Evolutionary conservation across 768 basidiomycete genomes (phyloP).

Genomic region (Amanita molliuscula): DNA sequence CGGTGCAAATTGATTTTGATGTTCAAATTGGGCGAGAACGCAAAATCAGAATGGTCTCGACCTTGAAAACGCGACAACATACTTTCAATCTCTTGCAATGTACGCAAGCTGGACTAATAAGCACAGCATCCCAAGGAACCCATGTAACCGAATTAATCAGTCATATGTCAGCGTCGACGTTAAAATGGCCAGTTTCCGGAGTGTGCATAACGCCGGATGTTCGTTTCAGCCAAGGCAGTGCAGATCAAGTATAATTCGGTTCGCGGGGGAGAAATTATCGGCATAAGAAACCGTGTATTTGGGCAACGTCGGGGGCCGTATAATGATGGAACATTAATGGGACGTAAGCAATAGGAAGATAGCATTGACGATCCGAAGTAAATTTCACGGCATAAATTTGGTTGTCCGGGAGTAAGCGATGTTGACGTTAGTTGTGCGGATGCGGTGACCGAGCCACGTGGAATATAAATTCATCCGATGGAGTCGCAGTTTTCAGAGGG

Average conservation of each 20-base stretch:
- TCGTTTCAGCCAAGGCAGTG: constrained; percentile 5
- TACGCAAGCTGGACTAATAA: constrained; percentile 62
- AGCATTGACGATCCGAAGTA: neutral
- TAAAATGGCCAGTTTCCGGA: constrained; percentile 6
- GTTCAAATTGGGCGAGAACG: constrained; percentile 4
- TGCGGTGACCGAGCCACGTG: neutral
- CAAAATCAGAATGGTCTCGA: constrained; percentile 7
- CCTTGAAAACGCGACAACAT: constrained; percentile 18
- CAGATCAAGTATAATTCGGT: neutral
- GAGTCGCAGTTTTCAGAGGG: neutral
- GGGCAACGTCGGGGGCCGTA: neutral
- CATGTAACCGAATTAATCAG: neutral
- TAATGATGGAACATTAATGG: too few relatives aligned
- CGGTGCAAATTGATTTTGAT: neutral
- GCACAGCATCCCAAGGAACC: neutral
- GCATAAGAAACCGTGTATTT: neutral
- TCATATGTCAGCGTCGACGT: neutral
- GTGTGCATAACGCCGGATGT: constrained; percentile 8
- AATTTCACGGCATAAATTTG: neutral
- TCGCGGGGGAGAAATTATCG: neutral
- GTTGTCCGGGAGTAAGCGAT: neutral
- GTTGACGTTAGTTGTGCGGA: neutral
- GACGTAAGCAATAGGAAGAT: neutral
- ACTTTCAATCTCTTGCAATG: constrained; percentile 88
- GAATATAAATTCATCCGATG: neutral